Evolutionary conservation across 768 basidiomycete species (phyloP), one percentile per base, ranked within the genome.

Genomic region (Arthromyces matolae): DNA sequence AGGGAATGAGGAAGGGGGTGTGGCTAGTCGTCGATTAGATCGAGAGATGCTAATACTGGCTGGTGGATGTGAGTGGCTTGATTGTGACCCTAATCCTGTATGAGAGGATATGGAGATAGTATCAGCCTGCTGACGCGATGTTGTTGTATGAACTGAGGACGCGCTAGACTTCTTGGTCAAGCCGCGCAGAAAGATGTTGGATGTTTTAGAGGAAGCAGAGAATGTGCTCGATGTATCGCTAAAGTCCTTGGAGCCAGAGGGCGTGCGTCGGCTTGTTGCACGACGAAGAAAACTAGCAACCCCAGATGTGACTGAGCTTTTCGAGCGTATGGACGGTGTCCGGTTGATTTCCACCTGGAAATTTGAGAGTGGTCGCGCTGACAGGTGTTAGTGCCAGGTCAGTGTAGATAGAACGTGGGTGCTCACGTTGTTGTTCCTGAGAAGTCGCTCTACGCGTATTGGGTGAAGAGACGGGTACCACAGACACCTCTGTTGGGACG

Each of bases 1-100:
- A 49, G 70, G 72, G 49, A 81, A 84, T 5, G 81, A 80, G 0
- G 82, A 83, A 8, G 82, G 82, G n/a, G 82, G 80, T 5, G 72
- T 72, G 23, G 71, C 73, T 27, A 77, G 60, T 28, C 71, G 70
- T 41, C 78, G 71, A 38, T 68, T 60, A 8, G 77, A 77, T 46
- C 73, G 73, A 24, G 69, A 66, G 19, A 68, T 64, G 27, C 62
- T 64, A n/a, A 67, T 61, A n/a, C n/a, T n/a, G n/a, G n/a, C n/a
- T 4, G 67, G 63, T 19, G 61, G 44, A 32, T 62, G 58, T 18
- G 53, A 54, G 34, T 57, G 57, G 18, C 72, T 70, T 37, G 63
- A 50, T 42, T 65, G 60, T 46, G 64, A 60, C 33, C 58, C 53
- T 19, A 53, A 14, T 23, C 65, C 61, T 10, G 60, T 63, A n/a